Evolutionary conservation across 2,329 filamentous ascomycete species (phyloP).

Genomic region (Chaetomium sp.): DNA sequence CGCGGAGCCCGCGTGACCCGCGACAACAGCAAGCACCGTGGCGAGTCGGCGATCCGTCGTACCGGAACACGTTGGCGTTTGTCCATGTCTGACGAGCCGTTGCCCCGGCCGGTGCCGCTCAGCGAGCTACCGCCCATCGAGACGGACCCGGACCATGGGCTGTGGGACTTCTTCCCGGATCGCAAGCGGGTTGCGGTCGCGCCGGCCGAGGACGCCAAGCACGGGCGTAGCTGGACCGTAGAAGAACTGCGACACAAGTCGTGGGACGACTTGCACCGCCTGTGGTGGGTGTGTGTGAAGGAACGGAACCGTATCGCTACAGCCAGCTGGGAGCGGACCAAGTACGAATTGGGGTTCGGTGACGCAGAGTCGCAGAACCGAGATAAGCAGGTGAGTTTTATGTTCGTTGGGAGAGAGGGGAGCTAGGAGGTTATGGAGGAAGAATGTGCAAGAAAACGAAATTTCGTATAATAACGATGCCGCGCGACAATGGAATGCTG

Average conservation of each 20-base stretch:
- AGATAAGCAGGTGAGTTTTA: constrained; percentile 55
- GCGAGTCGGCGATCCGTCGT: constrained; percentile 72
- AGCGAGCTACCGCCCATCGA: constrained; percentile 52
- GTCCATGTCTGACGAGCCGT: constrained; percentile 61
- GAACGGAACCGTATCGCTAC: constrained; percentile 89
- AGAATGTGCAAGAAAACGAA: not conserved
- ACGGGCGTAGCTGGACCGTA: constrained; percentile 78
- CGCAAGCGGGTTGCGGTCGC: constrained; percentile 62
- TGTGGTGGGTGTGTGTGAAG: constrained; percentile 93
- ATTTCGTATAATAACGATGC: too few species aligned
- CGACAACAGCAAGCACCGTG: constrained; percentile 74
- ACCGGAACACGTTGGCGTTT: constrained; percentile 70
- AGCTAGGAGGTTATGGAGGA: not conserved
- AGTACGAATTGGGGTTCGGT: constrained; percentile 67
- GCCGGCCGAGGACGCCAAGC: constrained; percentile 62
- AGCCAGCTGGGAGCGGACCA: constrained; percentile 59
- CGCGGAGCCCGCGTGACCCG: constrained; percentile 38
- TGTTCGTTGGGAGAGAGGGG: not conserved
- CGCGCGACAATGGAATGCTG: not conserved
- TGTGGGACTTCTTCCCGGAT: constrained; percentile 85
- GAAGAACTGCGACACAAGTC: constrained; percentile 83
- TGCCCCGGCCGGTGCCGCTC: constrained; percentile 57
- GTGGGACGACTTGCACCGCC: constrained; percentile 84
- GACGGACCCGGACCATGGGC: constrained; percentile 69
- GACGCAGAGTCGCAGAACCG: constrained; percentile 58